Evolutionary conservation across 2,329 filamentous ascomycete species (phyloP).

Genomic region (Bisporella sp.): DNA sequence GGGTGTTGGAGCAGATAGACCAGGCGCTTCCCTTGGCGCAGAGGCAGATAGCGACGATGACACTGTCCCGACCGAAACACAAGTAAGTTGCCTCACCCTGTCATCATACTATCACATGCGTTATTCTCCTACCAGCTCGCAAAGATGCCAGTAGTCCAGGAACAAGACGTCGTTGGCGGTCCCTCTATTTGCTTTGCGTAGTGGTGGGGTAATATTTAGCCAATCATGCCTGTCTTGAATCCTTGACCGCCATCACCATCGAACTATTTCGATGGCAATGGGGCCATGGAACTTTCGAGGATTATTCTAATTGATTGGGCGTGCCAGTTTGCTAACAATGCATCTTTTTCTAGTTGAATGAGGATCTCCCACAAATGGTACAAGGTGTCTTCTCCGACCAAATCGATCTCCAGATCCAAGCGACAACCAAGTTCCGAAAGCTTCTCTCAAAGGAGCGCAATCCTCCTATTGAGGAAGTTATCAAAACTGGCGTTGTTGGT

Average conservation of each 20-base stretch:
- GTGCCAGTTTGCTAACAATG: constrained; percentile 5
- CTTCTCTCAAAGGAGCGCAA: constrained; percentile 97
- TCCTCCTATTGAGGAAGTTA: constrained; percentile 97
- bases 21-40: constrained; percentile 76
- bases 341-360: constrained; percentile 64
- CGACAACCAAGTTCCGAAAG: constrained; percentile 98
- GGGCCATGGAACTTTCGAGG: not conserved
- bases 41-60: constrained; percentile 98
- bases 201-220: constrained; percentile 20
- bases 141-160: not conserved
- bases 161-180: not conserved
- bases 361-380: constrained; percentile 98
- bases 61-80: constrained; percentile 85
- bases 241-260: constrained; percentile 7
- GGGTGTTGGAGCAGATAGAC: constrained; percentile 61
- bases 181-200: constrained; percentile 22
- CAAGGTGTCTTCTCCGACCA: constrained; percentile 97
- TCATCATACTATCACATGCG: too few relatives aligned
- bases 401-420: constrained; percentile 94
- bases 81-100: constrained; percentile 57
- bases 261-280: too few relatives aligned
- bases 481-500: constrained; percentile 96
- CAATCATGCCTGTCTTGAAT: constrained; percentile 10
- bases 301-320: not conserved
- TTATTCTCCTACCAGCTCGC: too few relatives aligned